Evolutionary conservation across 2,329 filamentous ascomycete species (phyloP), one percentile per base, ranked within the genome.

Genomic region (Ophiocordyceps polyrhachis-furcata): DNA sequence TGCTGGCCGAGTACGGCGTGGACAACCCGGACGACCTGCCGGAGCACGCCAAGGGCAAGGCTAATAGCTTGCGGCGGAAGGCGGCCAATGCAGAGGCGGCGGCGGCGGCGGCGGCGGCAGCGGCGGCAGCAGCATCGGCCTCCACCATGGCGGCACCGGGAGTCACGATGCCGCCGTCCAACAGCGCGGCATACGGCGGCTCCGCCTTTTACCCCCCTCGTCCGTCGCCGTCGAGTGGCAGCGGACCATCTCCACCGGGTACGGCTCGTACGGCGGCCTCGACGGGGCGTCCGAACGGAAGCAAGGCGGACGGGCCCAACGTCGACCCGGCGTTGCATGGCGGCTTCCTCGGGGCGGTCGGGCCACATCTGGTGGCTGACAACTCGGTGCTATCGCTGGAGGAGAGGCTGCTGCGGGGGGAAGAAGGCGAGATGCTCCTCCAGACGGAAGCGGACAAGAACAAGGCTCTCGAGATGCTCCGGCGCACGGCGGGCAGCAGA

Each of bases 1-100:
- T 96, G 55, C 81, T 98, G 69, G 79, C 79, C 2, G 82, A 91
- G 54, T 77, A 91, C 49, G 88, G 87, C 2, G 85, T 96, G 13
- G 81, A 88, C 4, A 86, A 93, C 52, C 85, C 86, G 0, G 89
- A 96, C 45, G 84, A 95, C 52, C 70, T 98, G 5, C 91, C 91
- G 0, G 79, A 87, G 49, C 78, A 83, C 51, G 74, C 88, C 49
- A 80, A 84, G 50, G 77, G 83, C 4, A 93, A 93, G 58, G 79
- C 80, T 0, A 79, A 82, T 49, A 78, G 74, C 49, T 62, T 79
- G 6, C 83, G 84, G 49, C 77, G 83, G 23, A 88, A 88, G 58
- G 77, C 79, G 4, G 65, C 76, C 43, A 73, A 73, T 44, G 71
- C 71, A 2, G 71, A 74, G 46, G 69, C 69, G 0, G 69, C 69